Evolutionary conservation across 352 stramenopile genomes (phyloP), one percentile per base, ranked within the genome.

Genomic region (Pythium plurisporium): DNA sequence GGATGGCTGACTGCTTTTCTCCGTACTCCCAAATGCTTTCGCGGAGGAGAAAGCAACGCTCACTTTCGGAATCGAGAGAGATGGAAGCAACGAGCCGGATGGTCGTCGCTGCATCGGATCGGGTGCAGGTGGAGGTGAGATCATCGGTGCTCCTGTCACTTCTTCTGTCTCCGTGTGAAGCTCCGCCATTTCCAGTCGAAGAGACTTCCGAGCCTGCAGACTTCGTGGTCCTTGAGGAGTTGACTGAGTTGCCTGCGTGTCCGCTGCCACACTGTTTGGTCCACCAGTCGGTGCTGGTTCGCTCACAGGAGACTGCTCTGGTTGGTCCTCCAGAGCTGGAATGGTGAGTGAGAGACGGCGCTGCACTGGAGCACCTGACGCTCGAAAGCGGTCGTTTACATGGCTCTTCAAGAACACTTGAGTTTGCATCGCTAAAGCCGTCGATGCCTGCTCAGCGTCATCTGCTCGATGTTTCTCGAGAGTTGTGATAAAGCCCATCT

Each of bases 391-490:
- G 42, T 67, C 64, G 30, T 59, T 65, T 0, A 23, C 33, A 25
- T 36, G 44, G 27, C 49, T 44, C 43, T 54, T 65, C 11, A 73
- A 19, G 8, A 74, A 71, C 1, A 50, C 49, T 20, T 79, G 51
- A 15, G 76, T 40, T 48, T 70, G 57, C 52, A 53, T 50, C 7
- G 31, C 4, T 58, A 67, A 59, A 7, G 31, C 57, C n/a, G 31
- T 59, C 12, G 51, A 31, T 9, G 12, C 12, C 34, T 7, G 26
- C 47, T 62, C 29, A 9, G 37, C 34, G 12, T 22, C 25, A 20
- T 57, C 45, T 5, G 33, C 30, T 57, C 30, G 62, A 17, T 63
- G 69, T 14, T 37, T 50, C 25, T 85, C 66, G 3, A 86, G 46
- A 10, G 67, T n/a, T 4, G 37, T 43, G 2, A 79, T 31, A 5